phyloP scores from a whole-genome alignment of 2,329 filamentous ascomycete genomes.

The Mycogone perniciosa region DNA sequence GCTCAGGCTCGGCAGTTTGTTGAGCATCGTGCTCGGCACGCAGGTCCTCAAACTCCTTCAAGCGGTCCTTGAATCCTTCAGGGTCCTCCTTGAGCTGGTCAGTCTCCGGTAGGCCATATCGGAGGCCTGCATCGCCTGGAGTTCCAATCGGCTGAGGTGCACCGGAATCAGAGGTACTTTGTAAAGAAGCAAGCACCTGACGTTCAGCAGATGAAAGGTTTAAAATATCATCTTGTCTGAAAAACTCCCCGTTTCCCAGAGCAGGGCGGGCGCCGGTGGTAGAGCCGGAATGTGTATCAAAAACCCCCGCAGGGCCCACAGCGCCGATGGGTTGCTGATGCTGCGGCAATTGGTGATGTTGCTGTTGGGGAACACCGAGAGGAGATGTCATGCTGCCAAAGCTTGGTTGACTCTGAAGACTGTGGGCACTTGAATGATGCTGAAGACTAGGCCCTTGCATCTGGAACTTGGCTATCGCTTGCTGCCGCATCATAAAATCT shows the following conservation, averaged over 20 bases:
- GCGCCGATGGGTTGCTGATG: slow-evolving; percentile 48
- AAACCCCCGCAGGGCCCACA: slow-evolving; percentile 61
- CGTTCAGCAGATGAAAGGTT: slow-evolving; percentile 52
- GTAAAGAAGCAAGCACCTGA: slow-evolving; percentile 42
- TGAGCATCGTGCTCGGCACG: slow-evolving; percentile 64
- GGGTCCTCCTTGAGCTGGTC: slow-evolving; percentile 47
- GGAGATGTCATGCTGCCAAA: slow-evolving; percentile 94
- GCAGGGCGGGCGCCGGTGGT: slow-evolving; percentile 20
- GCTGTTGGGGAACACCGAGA: slow-evolving; percentile 47
- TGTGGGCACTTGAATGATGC: slow-evolving; percentile 92
- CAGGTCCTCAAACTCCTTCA: slow-evolving; percentile 77
- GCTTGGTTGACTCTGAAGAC: slow-evolving; percentile 92
- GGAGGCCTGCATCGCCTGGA: slow-evolving; percentile 30
- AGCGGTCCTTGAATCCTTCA: slow-evolving; percentile 60
- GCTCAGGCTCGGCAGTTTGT: slow-evolving; percentile 27
- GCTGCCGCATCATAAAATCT: slow-evolving; percentile 83
- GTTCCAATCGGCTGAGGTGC: slow-evolving; percentile 34
- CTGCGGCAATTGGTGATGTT: slow-evolving; percentile 22
- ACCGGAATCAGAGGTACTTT: slow-evolving; percentile 18
- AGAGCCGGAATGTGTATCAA: slow-evolving; percentile 49
- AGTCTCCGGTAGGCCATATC: slow-evolving; percentile 42
- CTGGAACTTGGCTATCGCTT: slow-evolving; percentile 68
- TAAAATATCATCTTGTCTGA: slow-evolving; percentile 68
- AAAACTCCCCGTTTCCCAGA: slow-evolving; percentile 40
- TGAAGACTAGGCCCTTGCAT: slow-evolving; percentile 57